These are phyloP conservation scores for Trichothecium roseum DNA, from an alignment of 2,329 filamentous ascomycete genomes.

Conservation along the genomic window DNA sequence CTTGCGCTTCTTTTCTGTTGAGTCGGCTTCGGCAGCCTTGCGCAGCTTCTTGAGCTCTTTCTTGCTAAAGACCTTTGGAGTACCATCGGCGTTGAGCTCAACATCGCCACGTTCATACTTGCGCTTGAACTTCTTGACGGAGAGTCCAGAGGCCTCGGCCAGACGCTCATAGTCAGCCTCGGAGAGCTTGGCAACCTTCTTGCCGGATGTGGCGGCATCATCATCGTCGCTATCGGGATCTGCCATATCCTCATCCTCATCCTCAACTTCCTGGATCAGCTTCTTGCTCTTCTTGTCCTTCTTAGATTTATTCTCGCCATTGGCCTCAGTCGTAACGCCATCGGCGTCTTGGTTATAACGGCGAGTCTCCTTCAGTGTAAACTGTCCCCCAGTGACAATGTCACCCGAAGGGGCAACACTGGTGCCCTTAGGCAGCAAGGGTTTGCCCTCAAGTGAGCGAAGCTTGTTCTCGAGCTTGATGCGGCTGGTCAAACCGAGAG, in stretches of 20 bases:
- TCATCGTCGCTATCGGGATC: conserved; percentile 26
- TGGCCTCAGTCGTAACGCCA: conserved; percentile 47
- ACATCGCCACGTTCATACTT: conserved; percentile 71
- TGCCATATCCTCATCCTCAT: conserved; percentile 29
- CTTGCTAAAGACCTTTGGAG: conserved; percentile 59
- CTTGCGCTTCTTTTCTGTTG: conserved; percentile 53
- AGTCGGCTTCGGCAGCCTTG: conserved; percentile 46
- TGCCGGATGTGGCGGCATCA: conserved; percentile 20
- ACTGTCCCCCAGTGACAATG: conserved; percentile 57
- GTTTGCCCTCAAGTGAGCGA: conserved; percentile 79
- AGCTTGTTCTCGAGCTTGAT: conserved; percentile 68
- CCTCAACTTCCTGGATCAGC: conserved; percentile 27
- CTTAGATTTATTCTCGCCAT: conserved; percentile 27
- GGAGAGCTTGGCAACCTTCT: conserved; percentile 33
- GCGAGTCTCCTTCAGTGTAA: conserved; percentile 82
- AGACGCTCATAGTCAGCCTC: conserved; percentile 48
- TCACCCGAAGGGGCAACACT: conserved; percentile 67
- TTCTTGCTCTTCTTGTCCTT: conserved; percentile 34
- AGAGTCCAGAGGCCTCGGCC: conserved; percentile 58
- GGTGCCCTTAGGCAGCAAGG: conserved; percentile 65
- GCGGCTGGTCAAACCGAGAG: conserved; percentile 63
- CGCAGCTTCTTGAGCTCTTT: conserved; percentile 66
- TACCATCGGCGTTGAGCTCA: conserved; percentile 53
- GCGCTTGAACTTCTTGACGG: conserved; percentile 66
- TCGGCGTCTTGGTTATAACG: conserved; percentile 96